Evolutionary conservation across 495 filamentous ascomycete genomes (phyloP), one percentile per base, ranked within the genome.

Genomic region (Penicillium fimorum): DNA sequence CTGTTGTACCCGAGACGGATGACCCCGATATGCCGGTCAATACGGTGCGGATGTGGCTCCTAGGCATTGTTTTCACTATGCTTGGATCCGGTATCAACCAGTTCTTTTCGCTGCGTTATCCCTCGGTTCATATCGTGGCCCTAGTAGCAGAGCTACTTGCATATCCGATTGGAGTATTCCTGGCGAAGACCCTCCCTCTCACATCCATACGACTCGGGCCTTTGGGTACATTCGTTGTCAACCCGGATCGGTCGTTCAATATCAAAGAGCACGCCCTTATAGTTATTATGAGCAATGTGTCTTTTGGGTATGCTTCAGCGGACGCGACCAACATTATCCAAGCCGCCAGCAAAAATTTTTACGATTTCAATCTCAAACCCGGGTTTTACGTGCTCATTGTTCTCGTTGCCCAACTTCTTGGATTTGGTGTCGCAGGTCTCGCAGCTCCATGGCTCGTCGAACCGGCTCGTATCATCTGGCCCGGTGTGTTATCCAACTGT

Each of bases 211-310:
- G 57, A 35, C 74, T 72, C 2, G 70, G 70, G 1, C 60, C 73
- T 4, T 75, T 84, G 46, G 82, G 83, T 12, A 42, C 76, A 13
- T 70, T 69, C 30, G 77, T 70, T 55, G 73, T 77, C 22, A 87
- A 87, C 58, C 84, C 84, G 1, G 84, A 85, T 4, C 79, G 65
- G 15, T 30, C 78, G 20, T 87, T 88, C 73, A 92, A 94, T 63
- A 84, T 90, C 66, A 93, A 94, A 64, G 90, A 94, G 68, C 90
- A 94, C 69, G 86, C 82, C 48, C 87, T 90, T 66, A 88, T 94
- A 56, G 91, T 92, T 61, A 90, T 93, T 59, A 90, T 86, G 79
- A 92, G 89, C 73, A 92, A 94, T 70, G 88, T 92, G 30, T 90
- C 89, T 18, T 94, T 94, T 59, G 89, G 90, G 0, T 94, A 72